Evolutionary conservation across 768 basidiomycete genomes (phyloP).

Genomic region (Cubamyces lactineus): DNA sequence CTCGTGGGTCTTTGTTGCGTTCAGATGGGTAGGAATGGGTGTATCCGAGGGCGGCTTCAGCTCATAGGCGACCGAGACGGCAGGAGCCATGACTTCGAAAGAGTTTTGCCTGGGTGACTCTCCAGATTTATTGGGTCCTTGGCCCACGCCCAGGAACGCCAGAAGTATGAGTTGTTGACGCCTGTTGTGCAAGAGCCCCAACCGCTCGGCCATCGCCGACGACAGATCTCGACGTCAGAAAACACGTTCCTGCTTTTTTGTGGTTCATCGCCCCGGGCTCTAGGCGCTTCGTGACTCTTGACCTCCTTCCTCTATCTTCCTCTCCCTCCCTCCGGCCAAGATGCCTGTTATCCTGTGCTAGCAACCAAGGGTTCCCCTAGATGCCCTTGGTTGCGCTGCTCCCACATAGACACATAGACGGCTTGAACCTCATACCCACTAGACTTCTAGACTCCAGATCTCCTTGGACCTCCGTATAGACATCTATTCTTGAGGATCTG

Average conservation of each 20-base stretch:
- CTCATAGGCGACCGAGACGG: slow-evolving; percentile 47
- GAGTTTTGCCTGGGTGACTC: too few species aligned
- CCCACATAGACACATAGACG: slow-evolving; percentile 25
- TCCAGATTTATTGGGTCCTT: too few species aligned
- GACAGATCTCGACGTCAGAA: slow-evolving; percentile 16
- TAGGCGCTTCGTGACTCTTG: neutral
- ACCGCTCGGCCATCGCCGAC: slow-evolving; percentile 29
- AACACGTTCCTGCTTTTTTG: slow-evolving; percentile 15
- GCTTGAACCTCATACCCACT: slow-evolving; percentile 35
- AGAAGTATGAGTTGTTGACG: slow-evolving; percentile 11
- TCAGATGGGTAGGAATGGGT: slow-evolving; percentile 27
- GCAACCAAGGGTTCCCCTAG: slow-evolving; percentile 48
- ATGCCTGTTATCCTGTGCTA: slow-evolving; percentile 60
- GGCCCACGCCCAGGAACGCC: neutral
- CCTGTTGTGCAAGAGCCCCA: slow-evolving; percentile 12
- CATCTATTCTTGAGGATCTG: too few species aligned
- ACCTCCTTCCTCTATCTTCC: slow-evolving; percentile 4
- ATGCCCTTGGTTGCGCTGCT: slow-evolving; percentile 40
- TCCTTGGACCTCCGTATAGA: slow-evolving; percentile 4
- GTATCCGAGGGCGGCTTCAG: slow-evolving; percentile 45
- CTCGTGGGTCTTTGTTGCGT: slow-evolving; percentile 29
- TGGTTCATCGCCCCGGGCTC: neutral
- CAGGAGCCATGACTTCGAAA: slow-evolving; percentile 30
- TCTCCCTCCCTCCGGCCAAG: slow-evolving; percentile 24
- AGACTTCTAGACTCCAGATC: slow-evolving; percentile 23